Base-by-base conservation (phyloP, 2,329 filamentous ascomycete species). In the Aureobasidium namibiae region DNA sequence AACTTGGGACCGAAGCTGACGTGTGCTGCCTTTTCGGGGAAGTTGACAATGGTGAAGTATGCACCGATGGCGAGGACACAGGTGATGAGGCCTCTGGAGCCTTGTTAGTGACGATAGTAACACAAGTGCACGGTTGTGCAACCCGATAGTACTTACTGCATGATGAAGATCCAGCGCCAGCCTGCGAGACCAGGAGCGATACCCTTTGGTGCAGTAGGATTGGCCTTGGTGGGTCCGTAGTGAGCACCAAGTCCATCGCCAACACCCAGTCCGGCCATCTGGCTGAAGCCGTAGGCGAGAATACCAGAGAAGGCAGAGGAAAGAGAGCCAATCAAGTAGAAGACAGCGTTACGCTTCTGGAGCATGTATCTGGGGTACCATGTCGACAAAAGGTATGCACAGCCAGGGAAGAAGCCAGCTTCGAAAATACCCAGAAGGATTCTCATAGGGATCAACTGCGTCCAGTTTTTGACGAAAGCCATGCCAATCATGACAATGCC, bases 391-490 rank as follows among this genome's bases (percentile, higher is more conserved):
- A 90, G 74, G 67, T 89, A 90, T 0, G 88, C 84, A 53, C 82
- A 86, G 54, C 67, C 68, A 7, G 68, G 66, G 70, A 89, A 90
- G 72, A 87, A 89, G 0, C 86, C 83, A n/a, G 83, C 68, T 45
- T 89, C 86, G 26, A 88, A 77, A 2, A 85, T 63, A 50, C 86
- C 87, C 16, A 88, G 76, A 1, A 89, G 58, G 0, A 84, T 72
- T 45, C 86, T 75, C 39, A 86, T 70, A 0, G 74, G 83, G 0
- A 82, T 74, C 57, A 88, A 70, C 24, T 79, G 68, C 1, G 68
- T 65, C 73, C 80, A 86, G 13, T 73, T 73, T 38, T 78, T 71
- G 46, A 79, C 75, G 60, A 88, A 88, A 8, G 83, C 85, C 78
- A 88, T 60, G 3, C 82, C 64, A 21, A 87, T 80, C 80, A 86